Conservation (phyloP, 177 flowering plant genomes). For the Vitis hybrid region DNA sequence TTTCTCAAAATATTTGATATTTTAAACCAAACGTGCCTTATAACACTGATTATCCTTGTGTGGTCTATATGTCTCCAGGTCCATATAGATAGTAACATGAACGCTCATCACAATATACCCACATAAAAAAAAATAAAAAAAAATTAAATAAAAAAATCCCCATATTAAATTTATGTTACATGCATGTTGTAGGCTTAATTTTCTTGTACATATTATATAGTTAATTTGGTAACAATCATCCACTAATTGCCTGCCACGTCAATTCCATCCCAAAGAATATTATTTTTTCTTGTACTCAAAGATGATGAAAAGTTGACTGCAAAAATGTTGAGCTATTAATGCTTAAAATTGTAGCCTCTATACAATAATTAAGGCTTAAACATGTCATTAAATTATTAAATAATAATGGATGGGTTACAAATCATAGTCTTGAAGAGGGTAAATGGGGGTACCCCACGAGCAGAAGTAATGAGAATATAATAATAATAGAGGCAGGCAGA, state of each 20-base stretch:
- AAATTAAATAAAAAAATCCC: neutral
- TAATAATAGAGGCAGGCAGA: neutral
- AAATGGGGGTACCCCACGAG: too few relatives aligned
- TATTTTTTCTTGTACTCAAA: too few relatives aligned
- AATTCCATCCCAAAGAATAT: too few relatives aligned
- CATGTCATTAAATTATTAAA: too few relatives aligned
- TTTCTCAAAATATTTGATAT: neutral
- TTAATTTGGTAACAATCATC: too few relatives aligned
- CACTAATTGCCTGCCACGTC: too few relatives aligned
- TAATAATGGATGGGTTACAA: too few relatives aligned
- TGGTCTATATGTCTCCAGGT: slow-evolving; percentile 7
- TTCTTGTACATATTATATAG: neutral
- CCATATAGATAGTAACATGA: neutral
- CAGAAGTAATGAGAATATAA: neutral
- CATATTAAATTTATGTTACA: neutral
- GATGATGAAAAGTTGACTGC: too few relatives aligned
- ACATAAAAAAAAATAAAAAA: neutral
- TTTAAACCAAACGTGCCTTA: neutral
- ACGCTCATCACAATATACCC: neutral
- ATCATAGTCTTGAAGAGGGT: too few relatives aligned
- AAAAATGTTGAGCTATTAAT: too few relatives aligned
- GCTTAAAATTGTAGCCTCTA: too few relatives aligned
- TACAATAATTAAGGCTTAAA: too few relatives aligned
- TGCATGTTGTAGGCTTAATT: neutral
- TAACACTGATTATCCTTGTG: neutral